Percentiles rank a stretch among this genome's conserved stretches.
phyloP scores from a whole-genome alignment of 2,329 filamentous ascomycete genomes.

The Pseudogymnoascus sp. region DNA sequence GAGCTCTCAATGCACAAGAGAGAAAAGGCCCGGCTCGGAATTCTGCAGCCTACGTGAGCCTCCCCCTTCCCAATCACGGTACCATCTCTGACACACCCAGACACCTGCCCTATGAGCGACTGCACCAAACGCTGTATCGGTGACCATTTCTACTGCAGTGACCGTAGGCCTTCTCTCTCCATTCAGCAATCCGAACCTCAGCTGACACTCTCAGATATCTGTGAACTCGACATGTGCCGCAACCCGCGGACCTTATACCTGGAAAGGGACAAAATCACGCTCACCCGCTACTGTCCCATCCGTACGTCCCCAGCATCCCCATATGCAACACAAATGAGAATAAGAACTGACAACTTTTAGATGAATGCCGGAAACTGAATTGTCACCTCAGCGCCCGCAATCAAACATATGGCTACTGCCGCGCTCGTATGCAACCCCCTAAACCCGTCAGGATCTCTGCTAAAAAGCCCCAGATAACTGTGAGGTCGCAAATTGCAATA shows the following conservation, averaged over 20 bases:
- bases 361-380: not conserved
- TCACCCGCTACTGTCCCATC: not conserved
- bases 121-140: not conserved
- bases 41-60: not conserved
- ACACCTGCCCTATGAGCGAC: not conserved
- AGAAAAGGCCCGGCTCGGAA: not conserved
- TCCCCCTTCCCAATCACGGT: not conserved
- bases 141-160: not conserved
- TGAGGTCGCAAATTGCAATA: not conserved
- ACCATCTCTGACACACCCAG: not conserved
- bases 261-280: not conserved
- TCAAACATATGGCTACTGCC: not conserved
- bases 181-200: not conserved
- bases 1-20: not conserved
- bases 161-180: not conserved
- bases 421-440: not conserved
- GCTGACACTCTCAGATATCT: not conserved
- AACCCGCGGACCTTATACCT: not conserved
- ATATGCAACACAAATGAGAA: not conserved
- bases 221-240: not conserved
- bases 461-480: not conserved
- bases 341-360: not conserved
- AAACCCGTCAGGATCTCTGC: not conserved
- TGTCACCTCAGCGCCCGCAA: not conserved
- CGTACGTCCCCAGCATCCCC: not conserved